Conservation (phyloP, 805 yeast genomes). For the Saccharomycopsis selenospora region DNA sequence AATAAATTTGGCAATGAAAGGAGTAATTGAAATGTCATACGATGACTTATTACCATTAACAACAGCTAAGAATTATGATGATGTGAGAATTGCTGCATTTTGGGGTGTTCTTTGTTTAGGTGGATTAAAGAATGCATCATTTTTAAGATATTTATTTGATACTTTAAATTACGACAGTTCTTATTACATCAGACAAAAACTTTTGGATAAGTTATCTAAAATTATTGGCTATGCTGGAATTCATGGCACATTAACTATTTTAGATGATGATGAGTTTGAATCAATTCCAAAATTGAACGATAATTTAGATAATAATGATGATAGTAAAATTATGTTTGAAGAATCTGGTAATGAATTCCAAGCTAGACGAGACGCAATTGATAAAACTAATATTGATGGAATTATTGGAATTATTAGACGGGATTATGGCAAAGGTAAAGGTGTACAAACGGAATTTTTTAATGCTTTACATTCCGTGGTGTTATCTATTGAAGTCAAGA, state of each 20-base stretch:
- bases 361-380: conserved; percentile 54
- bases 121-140: conserved; percentile 58
- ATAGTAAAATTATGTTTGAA: conserved; percentile 5
- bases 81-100: conserved; percentile 61
- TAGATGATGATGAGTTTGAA: conserved; percentile 61
- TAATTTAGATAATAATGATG: conserved; percentile 16
- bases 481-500: conserved; percentile 49
- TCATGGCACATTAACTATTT: conserved; percentile 47
- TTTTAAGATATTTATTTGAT: conserved; percentile 57
- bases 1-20: conserved; percentile 48
- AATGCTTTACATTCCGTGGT: conserved; percentile 54
- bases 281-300: conserved; percentile 25
- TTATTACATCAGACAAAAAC: conserved; percentile 40
- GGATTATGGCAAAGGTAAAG: conserved; percentile 47
- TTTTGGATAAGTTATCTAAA: conserved; percentile 41
- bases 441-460: conserved; percentile 62
- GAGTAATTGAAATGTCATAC: conserved; percentile 44
- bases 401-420: conserved; percentile 58
- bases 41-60: conserved; percentile 52
- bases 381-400: conserved; percentile 58
- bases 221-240: conserved; percentile 63
- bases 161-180: conserved; percentile 50
- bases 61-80: conserved; percentile 36
- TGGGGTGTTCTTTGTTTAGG: conserved; percentile 66
- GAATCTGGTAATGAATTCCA: conserved; percentile 30